These are phyloP conservation scores for Quercus aquifolioides DNA, from an alignment of 306 rosid species.

Conservation along the genomic window DNA sequence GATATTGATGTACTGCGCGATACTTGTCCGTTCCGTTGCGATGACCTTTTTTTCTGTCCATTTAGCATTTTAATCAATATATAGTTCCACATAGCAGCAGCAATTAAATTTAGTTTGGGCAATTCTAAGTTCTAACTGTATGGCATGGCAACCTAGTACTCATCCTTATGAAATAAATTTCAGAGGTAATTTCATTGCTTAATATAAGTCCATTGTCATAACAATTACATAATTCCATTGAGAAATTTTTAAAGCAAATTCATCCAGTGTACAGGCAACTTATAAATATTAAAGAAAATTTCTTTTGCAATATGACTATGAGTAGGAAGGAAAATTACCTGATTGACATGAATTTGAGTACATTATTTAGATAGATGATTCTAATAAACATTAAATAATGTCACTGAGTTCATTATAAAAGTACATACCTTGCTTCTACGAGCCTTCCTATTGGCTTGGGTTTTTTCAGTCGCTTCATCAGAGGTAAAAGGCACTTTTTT, in stretches of 20 bases:
- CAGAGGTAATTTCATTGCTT: background rate
- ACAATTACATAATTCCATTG: background rate
- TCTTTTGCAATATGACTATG: background rate
- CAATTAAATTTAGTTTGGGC: constrained; percentile 1
- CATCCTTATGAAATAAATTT: background rate
- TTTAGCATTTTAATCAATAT: constrained; percentile 18
- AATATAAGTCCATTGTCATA: background rate
- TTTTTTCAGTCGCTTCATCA: constrained; percentile 51
- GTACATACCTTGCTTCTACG: constrained; percentile 64
- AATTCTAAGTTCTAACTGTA: background rate
- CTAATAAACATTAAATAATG: background rate
- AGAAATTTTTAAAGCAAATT: background rate
- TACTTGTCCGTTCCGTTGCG: constrained; percentile 49
- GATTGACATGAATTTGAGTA: background rate
- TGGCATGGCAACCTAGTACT: background rate
- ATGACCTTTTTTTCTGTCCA: constrained; percentile 78
- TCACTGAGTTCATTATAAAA: constrained; percentile 8
- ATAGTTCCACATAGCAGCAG: constrained; percentile 14
- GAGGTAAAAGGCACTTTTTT: constrained; percentile 57
- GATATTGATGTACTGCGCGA: constrained; percentile 51
- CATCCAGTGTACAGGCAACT: background rate
- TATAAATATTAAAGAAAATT: background rate
- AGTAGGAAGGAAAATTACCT: background rate
- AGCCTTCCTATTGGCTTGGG: constrained; percentile 64
- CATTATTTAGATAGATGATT: background rate